Base-by-base conservation (phyloP, 2,329 filamentous ascomycete genomes). In the Claviceps pazoutovae region DNA sequence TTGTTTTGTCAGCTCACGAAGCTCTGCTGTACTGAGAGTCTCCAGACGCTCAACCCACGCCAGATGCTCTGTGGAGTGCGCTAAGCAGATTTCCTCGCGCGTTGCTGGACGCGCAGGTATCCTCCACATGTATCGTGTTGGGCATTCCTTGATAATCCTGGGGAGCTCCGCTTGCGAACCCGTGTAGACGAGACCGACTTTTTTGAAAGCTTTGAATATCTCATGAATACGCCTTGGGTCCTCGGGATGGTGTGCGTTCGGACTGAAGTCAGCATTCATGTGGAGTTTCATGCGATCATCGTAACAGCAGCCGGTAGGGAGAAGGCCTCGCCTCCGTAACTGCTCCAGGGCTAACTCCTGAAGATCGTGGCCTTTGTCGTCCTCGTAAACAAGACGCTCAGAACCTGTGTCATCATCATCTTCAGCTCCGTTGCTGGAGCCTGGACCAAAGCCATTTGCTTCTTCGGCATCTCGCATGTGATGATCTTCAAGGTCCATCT, bases 221-320 rank as follows among this genome's bases (percentile, higher is more conserved):
- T 87, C 84, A 60, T 90, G 87, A 54, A 98, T 96, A 14, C 93
- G 82, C 30, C 88, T 77, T 1, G 93, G 93, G 61, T 98, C 93
- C 66, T 98, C 93, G 0, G 93, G 93, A 62, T 98, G 93, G 49
- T 94, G 84, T 21, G 91, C 84, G 47, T 82, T 78, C 1, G 77
- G 75, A 17, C 78, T 80, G 62, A 81, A 84, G 64, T 88, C 83
- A 16, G 87, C 82, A 63, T 96, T 95, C 51, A 89, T 86, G 65
- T 98, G 93, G 55, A 94, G 85, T 55, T 93, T 88, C 93, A 98
- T 98, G 36, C 91, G 82, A 53, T 88, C 83, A 69, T 98, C 93
- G 64, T 97, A 98, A 58, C 87, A 91, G 55, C 85, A 81, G 3
- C 87, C 87, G 0, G 86, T 90, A 0, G 84, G 79, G 1, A 87